Evolutionary conservation across 2,329 filamentous ascomycete species (phyloP), one percentile per base, ranked within the genome.

Genomic region (Ascochyta rabiei): DNA sequence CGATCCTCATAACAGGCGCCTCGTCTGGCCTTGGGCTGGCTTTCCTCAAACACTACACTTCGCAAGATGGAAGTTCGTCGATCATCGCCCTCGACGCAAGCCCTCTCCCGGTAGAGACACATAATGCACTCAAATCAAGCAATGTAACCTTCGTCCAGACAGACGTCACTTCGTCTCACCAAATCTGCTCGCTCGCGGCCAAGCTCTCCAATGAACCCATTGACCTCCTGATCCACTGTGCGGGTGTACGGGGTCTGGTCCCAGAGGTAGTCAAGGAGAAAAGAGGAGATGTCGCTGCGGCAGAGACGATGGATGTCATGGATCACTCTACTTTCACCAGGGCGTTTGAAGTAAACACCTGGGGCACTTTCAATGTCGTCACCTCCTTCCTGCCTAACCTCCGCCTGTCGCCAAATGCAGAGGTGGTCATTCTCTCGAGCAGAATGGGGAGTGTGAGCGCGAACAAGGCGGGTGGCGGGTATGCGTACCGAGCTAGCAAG

Each of bases 1-100:
- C 91, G 6, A 81, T 98, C 55, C 78, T 98, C 53, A 86, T 99
- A 66, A 98, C 95, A n/a, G 93, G 95, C 54, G 93, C 93, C 31
- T 95, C 90, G 4, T 95, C 91, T 31, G 95, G 95, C 60, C 97
- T 99, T 75, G 95, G 95, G 28, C 85, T 85, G 52, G 86, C 84
- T 65, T 89, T 72, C 41, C 26, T 69, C 5, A 35, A 60, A 13
- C 62, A 72, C 62, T 70, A 71, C 54, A 44, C 56, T 31, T 60
- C 60, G 0, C 57, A 55, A 0, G 49, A 47, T 12, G 41, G 49
- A 1, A 41, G 59, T 0, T 43, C 48, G 6, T 50, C 37, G 8
- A 64, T 71, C 16, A 43, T 69, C 43, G 69, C 63, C 1, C 21
- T 72, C 1, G 69, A 73, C 51, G 53, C 55, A 24, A 18, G 42